Conservation (phyloP, 805 yeast species). For the Schwanniomyces pseudopolymorphus region DNA sequence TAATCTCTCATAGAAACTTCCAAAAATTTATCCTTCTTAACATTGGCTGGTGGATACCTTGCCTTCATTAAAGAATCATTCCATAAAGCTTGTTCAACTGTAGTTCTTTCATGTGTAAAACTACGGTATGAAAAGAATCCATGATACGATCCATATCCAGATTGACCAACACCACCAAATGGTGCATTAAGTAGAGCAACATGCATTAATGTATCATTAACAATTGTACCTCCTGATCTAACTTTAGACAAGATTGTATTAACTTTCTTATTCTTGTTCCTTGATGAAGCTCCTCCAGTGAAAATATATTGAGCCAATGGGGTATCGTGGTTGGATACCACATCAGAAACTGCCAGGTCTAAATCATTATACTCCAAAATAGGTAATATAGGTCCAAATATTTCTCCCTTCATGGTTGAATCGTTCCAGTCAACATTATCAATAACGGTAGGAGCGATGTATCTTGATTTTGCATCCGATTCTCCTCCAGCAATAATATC, state of each 20-base stretch:
- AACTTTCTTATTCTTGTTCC: slow-evolving; percentile 44
- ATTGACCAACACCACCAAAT: slow-evolving; percentile 87
- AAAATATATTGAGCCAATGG: slow-evolving; percentile 83
- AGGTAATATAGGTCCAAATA: slow-evolving; percentile 87
- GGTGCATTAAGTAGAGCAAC: slow-evolving; percentile 70
- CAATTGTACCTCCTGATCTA: slow-evolving; percentile 69
- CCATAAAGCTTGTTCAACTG: slow-evolving; percentile 64
- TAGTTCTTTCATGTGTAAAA: slow-evolving; percentile 76
- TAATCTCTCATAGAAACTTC: slow-evolving; percentile 25
- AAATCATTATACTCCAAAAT: slow-evolving; percentile 54
- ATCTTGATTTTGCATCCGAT: slow-evolving; percentile 38
- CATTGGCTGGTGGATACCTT: slow-evolving; percentile 65
- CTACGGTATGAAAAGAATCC: slow-evolving; percentile 53
- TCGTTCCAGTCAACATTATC: slow-evolving; percentile 64
- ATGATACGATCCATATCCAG: slow-evolving; percentile 84
- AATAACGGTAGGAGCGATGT: slow-evolving; percentile 74
- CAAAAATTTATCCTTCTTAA: slow-evolving; percentile 31
- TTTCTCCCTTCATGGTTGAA: slow-evolving; percentile 68
- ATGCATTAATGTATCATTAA: slow-evolving; percentile 74
- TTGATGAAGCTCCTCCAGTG: slow-evolving; percentile 42
- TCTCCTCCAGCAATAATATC: slow-evolving; percentile 49
- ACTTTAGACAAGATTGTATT: slow-evolving; percentile 47
- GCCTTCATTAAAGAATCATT: slow-evolving; percentile 56
- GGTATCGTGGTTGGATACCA: slow-evolving; percentile 56
- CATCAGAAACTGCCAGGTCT: slow-evolving; percentile 41